Evolutionary conservation across 2,329 filamentous ascomycete species (phyloP).

Genomic region (Scytalidium sp.): DNA sequence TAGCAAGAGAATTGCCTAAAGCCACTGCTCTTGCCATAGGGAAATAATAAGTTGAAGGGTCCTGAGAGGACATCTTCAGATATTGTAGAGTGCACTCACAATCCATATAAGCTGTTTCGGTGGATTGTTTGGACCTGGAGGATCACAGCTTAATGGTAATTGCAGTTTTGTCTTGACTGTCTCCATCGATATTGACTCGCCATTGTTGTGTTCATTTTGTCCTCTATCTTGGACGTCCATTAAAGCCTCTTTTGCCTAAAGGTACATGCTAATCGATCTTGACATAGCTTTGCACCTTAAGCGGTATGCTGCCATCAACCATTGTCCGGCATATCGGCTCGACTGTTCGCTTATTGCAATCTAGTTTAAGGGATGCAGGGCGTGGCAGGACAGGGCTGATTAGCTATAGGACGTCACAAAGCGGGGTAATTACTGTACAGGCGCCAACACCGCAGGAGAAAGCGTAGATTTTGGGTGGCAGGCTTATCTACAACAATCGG

Average conservation of each 20-base stretch:
- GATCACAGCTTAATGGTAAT: slow-evolving; percentile 83
- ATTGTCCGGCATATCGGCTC: neutral
- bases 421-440: too few species aligned
- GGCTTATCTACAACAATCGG: too few species aligned
- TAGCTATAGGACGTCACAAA: too few species aligned
- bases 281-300: neutral
- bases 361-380: neutral
- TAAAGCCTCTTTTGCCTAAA: too few species aligned
- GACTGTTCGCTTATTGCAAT: neutral
- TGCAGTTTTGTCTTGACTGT: slow-evolving; percentile 43
- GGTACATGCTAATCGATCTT: too few species aligned
- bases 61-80: slow-evolving; percentile 1
- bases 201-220: slow-evolving; percentile 1
- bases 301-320: neutral
- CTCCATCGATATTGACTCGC: slow-evolving; percentile 8
- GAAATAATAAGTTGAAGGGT: neutral
- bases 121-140: slow-evolving; percentile 68
- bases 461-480: too few species aligned
- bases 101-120: slow-evolving; percentile 83
- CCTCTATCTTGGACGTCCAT: slow-evolving; percentile 18
- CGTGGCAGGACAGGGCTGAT: neutral
- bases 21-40: neutral
- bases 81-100: slow-evolving; percentile 46
- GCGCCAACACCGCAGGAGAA: too few species aligned
- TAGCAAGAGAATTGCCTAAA: too few species aligned